These are phyloP conservation scores for Tolypocladium ovalisporum DNA, from an alignment of 2,329 filamentous ascomycete species.

Conservation along the genomic window DNA sequence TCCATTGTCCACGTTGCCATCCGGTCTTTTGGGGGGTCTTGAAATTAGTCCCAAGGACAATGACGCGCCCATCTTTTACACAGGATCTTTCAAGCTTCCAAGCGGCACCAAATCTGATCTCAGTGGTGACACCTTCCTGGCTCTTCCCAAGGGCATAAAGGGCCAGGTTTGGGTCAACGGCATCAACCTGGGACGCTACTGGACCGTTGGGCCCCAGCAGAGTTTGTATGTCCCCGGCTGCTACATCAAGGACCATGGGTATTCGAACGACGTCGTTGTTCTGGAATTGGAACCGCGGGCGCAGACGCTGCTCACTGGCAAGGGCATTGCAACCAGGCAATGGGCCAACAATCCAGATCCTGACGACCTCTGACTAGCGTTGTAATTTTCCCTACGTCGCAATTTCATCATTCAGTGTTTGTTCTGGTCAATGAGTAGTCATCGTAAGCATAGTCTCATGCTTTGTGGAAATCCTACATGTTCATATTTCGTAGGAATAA, in stretches of 20 bases:
- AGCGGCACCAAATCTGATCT: constrained; percentile 4
- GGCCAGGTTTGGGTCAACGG: constrained; percentile 35
- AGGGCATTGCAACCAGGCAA: constrained; percentile 4
- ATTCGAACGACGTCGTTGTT: constrained; percentile 27
- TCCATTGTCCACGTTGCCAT: constrained; percentile 2
- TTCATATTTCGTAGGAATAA: not conserved
- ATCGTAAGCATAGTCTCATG: not conserved
- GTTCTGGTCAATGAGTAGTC: not conserved
- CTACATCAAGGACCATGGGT: constrained; percentile 16
- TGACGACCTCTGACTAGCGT: not conserved
- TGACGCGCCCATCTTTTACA: constrained; percentile 6
- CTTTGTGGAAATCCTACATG: not conserved
- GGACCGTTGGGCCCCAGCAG: constrained; percentile 35
- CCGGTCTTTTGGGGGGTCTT: not conserved
- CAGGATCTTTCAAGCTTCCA: constrained; percentile 15
- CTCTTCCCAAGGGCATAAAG: constrained; percentile 28
- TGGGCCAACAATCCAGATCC: constrained; percentile 5
- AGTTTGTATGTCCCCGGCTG: constrained; percentile 33
- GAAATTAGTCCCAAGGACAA: not conserved
- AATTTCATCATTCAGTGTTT: not conserved
- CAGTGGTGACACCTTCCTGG: constrained; percentile 24
- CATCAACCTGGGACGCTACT: constrained; percentile 33
- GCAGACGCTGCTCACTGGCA: not conserved
- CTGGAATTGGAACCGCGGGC: constrained; percentile 29
- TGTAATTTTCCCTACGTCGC: not conserved